phyloP scores from a whole-genome alignment of 139 green algal species.

The Bryopsis sp. region DNA sequence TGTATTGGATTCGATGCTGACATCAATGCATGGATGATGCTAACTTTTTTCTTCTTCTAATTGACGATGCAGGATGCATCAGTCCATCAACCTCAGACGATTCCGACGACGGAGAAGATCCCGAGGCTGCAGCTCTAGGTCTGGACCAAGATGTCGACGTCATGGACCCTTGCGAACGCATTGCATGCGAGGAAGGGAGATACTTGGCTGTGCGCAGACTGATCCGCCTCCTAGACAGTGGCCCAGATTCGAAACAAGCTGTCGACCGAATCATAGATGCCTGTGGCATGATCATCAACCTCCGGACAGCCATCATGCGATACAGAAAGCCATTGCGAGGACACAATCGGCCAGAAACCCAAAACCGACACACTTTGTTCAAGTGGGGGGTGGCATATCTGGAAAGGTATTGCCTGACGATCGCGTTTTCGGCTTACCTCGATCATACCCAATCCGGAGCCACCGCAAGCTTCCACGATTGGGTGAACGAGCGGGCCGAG shows the following conservation, averaged over 20 bases:
- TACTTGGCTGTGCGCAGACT: conserved; percentile 78
- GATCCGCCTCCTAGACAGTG: conserved; percentile 56
- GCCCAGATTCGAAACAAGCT: conserved; percentile 35
- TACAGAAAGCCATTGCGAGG: conserved; percentile 11
- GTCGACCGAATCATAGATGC: conserved; percentile 57
- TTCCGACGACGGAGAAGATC: too few species aligned
- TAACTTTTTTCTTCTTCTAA: too few species aligned
- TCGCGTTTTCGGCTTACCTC: conserved; percentile 77
- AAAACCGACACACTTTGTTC: conserved; percentile 63
- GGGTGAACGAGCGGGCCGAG: neutral
- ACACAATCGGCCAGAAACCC: conserved; percentile 41
- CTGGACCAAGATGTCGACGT: neutral
- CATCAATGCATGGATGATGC: too few species aligned
- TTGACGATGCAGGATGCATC: too few species aligned
- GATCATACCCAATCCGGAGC: conserved; percentile 27
- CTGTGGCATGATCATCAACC: conserved; percentile 64
- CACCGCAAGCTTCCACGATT: conserved; percentile 1
- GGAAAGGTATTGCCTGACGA: conserved; percentile 87
- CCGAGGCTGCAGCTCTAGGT: too few species aligned
- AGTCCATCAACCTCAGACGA: too few species aligned
- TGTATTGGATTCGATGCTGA: too few species aligned
- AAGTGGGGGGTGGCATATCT: conserved; percentile 73
- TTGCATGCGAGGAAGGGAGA: conserved; percentile 51
- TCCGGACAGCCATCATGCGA: conserved; percentile 78
- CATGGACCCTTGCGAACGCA: conserved; percentile 34